These are phyloP conservation scores for Streptanthus diversifolius DNA, from an alignment of 345 rosid species.

Conservation along the genomic window DNA sequence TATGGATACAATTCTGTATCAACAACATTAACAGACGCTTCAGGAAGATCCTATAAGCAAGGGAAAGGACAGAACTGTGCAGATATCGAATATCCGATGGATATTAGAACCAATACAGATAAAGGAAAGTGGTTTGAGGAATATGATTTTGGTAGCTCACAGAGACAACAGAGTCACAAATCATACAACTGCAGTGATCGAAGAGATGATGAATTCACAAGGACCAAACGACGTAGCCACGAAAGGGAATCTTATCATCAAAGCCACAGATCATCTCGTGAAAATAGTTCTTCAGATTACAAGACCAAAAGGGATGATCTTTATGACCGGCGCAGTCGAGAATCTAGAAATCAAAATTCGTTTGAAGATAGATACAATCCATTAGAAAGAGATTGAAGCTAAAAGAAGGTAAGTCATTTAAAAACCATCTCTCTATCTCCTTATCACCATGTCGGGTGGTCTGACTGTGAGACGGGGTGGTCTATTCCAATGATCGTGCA, in stretches of 20 bases:
- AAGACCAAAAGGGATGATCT: constrained; percentile 24
- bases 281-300: constrained; percentile 29
- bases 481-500: constrained; percentile 50
- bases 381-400: constrained; percentile 40
- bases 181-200: constrained; percentile 37
- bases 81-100: constrained; percentile 32
- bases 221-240: constrained; percentile 28
- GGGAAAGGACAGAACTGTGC: constrained; percentile 26
- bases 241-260: constrained; percentile 38
- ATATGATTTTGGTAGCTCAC: constrained; percentile 36
- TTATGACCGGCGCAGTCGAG: constrained; percentile 29
- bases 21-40: constrained; percentile 35
- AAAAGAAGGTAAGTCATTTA: constrained; percentile 35
- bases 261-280: constrained; percentile 33
- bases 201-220: constrained; percentile 39
- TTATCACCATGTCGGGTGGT: background rate
- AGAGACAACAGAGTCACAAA: constrained; percentile 30
- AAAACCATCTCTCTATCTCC: background rate
- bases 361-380: constrained; percentile 90
- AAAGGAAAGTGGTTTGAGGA: constrained; percentile 36
- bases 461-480: constrained; percentile 7
- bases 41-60: constrained; percentile 31
- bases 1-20: constrained; percentile 31
- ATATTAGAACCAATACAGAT: constrained; percentile 11
- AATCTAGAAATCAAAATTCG: constrained; percentile 27